Percentiles rank a stretch among this genome's conserved stretches.
Evolutionary conservation across 768 basidiomycete species (phyloP).

Genomic region (Phylloporus sp.): DNA sequence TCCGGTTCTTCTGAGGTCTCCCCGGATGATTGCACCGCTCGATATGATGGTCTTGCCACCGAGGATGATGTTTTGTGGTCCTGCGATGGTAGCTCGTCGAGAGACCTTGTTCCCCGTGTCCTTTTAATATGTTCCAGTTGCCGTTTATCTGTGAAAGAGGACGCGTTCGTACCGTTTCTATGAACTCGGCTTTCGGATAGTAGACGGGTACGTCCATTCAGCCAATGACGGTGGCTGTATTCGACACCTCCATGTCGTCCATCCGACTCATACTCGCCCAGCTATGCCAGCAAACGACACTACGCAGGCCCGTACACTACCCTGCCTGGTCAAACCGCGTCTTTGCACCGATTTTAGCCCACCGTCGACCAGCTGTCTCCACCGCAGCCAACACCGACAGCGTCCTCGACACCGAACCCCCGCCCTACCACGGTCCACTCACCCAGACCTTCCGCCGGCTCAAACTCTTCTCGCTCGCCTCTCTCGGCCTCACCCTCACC

Average conservation of each 20-base stretch:
- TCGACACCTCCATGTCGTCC: neutral
- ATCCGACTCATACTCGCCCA: neutral
- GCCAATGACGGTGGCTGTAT: constrained; percentile 26
- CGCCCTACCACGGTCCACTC: constrained; percentile 69
- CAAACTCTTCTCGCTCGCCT: constrained; percentile 80
- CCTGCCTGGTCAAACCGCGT: neutral
- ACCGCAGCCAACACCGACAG: neutral
- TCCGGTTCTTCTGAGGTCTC: constrained; percentile 85
- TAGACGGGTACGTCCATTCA: constrained; percentile 76
- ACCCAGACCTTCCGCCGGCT: constrained; percentile 68
- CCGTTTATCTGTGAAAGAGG: neutral
- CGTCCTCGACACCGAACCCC: too few relatives aligned
- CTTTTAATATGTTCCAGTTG: constrained; percentile 36
- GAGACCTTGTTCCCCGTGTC: constrained; percentile 97
- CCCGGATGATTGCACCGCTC: constrained; percentile 84
- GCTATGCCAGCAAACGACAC: too few relatives aligned
- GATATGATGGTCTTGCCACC: constrained; percentile 97
- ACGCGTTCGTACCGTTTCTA: constrained; percentile 68
- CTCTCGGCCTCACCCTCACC: constrained; percentile 62
- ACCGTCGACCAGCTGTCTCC: neutral
- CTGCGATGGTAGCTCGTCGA: constrained; percentile 84
- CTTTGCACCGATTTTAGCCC: neutral
- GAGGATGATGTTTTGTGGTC: constrained; percentile 94
- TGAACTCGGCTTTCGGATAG: constrained; percentile 81
- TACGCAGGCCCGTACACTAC: too few relatives aligned